phyloP scores from a whole-genome alignment of 331 rosid species.

The Spiraea crenata region DNA sequence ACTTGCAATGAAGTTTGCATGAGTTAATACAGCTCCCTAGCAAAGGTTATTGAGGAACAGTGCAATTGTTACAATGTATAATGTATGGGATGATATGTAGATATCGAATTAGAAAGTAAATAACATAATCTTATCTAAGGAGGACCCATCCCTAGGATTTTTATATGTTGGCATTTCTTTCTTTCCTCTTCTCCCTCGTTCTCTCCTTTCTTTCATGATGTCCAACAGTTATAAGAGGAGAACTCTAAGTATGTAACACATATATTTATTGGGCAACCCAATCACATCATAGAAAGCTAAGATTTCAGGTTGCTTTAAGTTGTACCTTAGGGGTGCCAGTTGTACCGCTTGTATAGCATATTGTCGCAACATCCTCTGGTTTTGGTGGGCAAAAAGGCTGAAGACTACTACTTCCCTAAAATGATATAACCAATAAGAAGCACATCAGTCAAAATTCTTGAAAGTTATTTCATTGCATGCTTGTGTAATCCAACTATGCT shows the following conservation, averaged over 20 bases:
- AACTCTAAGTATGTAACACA: not conserved
- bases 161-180: not conserved
- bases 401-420: slow-evolving; percentile 69
- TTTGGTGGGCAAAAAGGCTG: slow-evolving; percentile 85
- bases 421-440: slow-evolving; percentile 31
- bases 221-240: slow-evolving; percentile 1
- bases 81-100: not conserved
- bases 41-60: slow-evolving; percentile 28
- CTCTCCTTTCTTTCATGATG: not conserved
- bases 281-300: slow-evolving; percentile 20
- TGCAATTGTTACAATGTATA: not conserved
- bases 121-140: not conserved
- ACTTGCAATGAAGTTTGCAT: slow-evolving; percentile 83
- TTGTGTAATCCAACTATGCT: not conserved
- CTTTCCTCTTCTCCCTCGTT: not conserved
- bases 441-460: not conserved
- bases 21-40: slow-evolving; percentile 91
- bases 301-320: not conserved
- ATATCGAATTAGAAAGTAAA: not conserved
- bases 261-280: not conserved
- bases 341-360: slow-evolving; percentile 99
- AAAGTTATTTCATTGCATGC: not conserved
- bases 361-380: slow-evolving; percentile 80
- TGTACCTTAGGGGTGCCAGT: slow-evolving; percentile 98
- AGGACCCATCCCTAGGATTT: not conserved